Evolutionary conservation across 805 yeast species (phyloP).

Genomic region (Sugiyamaella chiloensis): DNA sequence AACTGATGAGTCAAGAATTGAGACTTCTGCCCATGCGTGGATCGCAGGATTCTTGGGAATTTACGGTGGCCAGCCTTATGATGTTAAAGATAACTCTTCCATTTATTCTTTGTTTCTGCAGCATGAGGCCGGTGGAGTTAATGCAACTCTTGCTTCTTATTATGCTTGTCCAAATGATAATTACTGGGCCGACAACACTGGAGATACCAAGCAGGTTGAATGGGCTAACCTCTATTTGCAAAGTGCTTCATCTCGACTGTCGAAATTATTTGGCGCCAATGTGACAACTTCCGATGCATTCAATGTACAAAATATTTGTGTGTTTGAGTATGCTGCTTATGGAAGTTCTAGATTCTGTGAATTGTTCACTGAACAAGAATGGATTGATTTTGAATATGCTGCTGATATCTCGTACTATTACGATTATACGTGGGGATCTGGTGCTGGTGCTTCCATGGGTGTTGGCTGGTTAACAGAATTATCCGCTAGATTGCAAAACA

Average conservation of each 20-base stretch:
- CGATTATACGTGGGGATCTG: conserved; percentile 60
- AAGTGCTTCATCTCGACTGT: conserved; percentile 54
- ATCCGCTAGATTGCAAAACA: conserved; percentile 41
- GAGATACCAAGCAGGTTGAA: conserved; percentile 19
- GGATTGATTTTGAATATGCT: conserved; percentile 57
- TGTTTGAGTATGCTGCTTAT: conserved; percentile 66
- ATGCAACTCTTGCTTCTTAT: conserved; percentile 39
- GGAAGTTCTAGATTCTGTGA: conserved; percentile 70
- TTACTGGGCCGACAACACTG: conserved; percentile 22
- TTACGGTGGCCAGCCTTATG: conserved; percentile 31
- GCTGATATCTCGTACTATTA: conserved; percentile 60
- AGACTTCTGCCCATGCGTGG: conserved; percentile 41
- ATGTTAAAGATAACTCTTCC: conserved; percentile 23
- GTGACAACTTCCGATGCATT: conserved; percentile 51
- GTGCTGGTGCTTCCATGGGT: conserved; percentile 56
- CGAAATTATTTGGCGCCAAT: conserved; percentile 45
- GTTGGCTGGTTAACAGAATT: conserved; percentile 49
- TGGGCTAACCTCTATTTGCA: conserved; percentile 45
- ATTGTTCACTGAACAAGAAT: conserved; percentile 64
- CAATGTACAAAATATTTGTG: conserved; percentile 59
- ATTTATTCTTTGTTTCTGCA: conserved; percentile 34
- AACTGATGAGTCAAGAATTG: conserved; percentile 38
- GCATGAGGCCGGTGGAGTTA: conserved; percentile 31
- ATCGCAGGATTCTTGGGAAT: conserved; percentile 42
- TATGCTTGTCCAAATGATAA: conserved; percentile 36